Evolutionary conservation across 495 filamentous ascomycete genomes (phyloP).

Genomic region (Cladorrhinum samala): DNA sequence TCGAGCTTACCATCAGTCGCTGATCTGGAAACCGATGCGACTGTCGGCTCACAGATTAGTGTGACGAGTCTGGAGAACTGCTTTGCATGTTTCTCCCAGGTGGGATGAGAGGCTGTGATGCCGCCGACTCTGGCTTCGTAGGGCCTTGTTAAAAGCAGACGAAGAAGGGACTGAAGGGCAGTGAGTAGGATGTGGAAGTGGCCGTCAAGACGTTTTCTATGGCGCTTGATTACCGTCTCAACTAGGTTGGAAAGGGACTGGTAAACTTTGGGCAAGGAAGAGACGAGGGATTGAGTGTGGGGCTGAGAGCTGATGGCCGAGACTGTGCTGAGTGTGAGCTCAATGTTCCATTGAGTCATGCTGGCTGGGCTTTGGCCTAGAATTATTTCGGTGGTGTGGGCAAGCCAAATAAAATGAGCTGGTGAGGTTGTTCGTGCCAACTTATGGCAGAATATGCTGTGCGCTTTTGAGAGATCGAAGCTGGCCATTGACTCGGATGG

Average conservation of each 20-base stretch:
- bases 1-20: constrained; percentile 44
- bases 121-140: constrained; percentile 2
- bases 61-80: constrained; percentile 66
- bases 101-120: background rate
- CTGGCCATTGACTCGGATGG: background rate
- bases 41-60: constrained; percentile 71
- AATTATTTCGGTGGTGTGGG: constrained; percentile 49
- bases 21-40: constrained; percentile 59
- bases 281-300: constrained; percentile 1
- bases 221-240: constrained; percentile 50
- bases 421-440: constrained; percentile 3
- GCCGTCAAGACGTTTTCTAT: constrained; percentile 40
- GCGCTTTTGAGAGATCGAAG: constrained; percentile 28
- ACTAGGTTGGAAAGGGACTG: constrained; percentile 56
- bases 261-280: constrained; percentile 33
- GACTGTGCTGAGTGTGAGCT: constrained; percentile 54
- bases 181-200: constrained; percentile 64
- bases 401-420: constrained; percentile 38
- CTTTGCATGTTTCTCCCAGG: constrained; percentile 47
- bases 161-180: constrained; percentile 57
- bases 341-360: constrained; percentile 66
- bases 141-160: constrained; percentile 48
- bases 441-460: constrained; percentile 20
- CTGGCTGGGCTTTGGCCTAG: constrained; percentile 48
- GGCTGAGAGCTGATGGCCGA: constrained; percentile 43